phyloP scores from a whole-genome alignment of 208 protist genomes.

The Wallacemonas collosoma region DNA sequence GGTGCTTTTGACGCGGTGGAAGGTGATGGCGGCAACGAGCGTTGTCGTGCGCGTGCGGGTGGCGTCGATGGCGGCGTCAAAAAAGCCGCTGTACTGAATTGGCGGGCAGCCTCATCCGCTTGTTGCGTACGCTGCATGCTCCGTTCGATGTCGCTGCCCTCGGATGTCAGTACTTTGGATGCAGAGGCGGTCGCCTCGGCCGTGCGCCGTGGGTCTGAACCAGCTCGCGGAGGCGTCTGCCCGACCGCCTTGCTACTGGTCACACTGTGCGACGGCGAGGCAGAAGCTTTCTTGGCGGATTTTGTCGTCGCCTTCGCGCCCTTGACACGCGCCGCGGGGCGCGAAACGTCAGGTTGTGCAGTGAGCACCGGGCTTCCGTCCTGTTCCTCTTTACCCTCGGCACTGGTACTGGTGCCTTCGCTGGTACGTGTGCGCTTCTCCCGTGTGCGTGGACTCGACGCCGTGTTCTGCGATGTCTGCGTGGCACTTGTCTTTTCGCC shows the following conservation, averaged over 20 bases:
- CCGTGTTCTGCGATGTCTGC: no score
- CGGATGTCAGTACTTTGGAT: not conserved
- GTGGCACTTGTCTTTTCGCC: not conserved
- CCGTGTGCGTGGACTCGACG: no score
- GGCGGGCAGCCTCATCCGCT: not conserved
- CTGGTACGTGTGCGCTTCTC: not conserved
- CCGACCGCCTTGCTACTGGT: not conserved
- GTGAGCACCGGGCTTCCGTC: no score
- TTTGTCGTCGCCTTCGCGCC: no score
- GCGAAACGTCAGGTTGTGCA: no score
- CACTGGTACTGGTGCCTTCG: not conserved
- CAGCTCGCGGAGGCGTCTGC: no score
- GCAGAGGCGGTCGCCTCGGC: not conserved
- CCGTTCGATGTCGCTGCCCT: not conserved
- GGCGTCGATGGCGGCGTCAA: not conserved
- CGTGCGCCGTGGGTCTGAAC: not conserved
- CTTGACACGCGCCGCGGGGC: no score
- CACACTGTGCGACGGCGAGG: no score
- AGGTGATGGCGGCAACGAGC: not conserved
- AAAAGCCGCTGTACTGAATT: not conserved
- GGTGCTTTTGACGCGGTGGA: no score
- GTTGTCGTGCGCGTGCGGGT: not conserved
- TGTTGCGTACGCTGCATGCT: not conserved
- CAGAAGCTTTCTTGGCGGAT: no score
- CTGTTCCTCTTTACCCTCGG: no score